These are phyloP conservation scores for Penicillium macrosclerotiorum DNA, from an alignment of 495 filamentous ascomycete genomes.

Conservation along the genomic window DNA sequence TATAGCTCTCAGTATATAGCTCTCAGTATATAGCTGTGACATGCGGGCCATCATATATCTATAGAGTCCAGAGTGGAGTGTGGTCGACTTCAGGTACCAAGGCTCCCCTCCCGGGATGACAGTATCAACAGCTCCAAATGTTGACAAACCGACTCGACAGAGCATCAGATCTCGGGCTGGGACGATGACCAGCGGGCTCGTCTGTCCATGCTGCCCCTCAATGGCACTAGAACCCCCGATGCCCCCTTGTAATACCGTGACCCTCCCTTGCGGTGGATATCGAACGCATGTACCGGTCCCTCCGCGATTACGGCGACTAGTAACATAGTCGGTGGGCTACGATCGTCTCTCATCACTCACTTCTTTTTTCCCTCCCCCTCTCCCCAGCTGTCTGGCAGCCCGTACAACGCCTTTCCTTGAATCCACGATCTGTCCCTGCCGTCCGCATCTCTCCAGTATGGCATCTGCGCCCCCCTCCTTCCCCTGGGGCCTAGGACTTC, in stretches of 20 bases:
- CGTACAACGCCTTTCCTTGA: background rate
- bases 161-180: too few species aligned
- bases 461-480: background rate
- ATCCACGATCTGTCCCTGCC: slow-evolving; percentile 5
- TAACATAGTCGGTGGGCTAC: slow-evolving; percentile 20
- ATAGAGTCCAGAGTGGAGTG: too few species aligned
- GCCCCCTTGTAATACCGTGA: slow-evolving; percentile 15
- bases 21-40: too few species aligned
- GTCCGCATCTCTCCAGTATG: slow-evolving; percentile 4
- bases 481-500: background rate
- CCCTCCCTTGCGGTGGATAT: slow-evolving; percentile 16
- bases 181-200: too few species aligned
- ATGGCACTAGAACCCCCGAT: slow-evolving; percentile 3
- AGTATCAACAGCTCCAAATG: too few species aligned
- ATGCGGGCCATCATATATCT: too few species aligned
- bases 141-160: too few species aligned
- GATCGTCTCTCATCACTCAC: slow-evolving; percentile 16
- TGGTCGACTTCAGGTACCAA: too few species aligned
- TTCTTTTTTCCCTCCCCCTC: slow-evolving; percentile 10
- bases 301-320: slow-evolving; percentile 17
- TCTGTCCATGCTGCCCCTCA: slow-evolving; percentile 5
- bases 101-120: too few species aligned
- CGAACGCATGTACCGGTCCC: too few species aligned
- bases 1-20: too few species aligned
- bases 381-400: slow-evolving; percentile 3